Evolutionary conservation across 2,329 filamentous ascomycete species (phyloP).

Genomic region (Xylariaceae sp.): DNA sequence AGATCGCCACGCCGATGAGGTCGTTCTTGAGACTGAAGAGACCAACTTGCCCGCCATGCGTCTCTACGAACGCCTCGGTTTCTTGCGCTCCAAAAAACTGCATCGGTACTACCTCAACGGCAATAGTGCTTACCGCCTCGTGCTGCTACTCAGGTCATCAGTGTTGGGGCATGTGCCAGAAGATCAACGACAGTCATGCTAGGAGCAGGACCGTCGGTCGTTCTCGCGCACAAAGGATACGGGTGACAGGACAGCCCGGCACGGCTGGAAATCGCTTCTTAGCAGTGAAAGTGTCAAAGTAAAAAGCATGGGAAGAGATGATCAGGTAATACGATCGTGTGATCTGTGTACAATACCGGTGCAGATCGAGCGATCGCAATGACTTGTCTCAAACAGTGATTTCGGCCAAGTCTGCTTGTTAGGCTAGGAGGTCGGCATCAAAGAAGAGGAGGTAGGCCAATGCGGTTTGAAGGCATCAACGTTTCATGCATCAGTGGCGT

Average conservation of each 20-base stretch:
- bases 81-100: constrained; percentile 84
- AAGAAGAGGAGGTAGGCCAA: background rate
- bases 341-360: too few relatives aligned
- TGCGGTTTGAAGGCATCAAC: background rate
- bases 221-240: background rate
- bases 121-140: constrained; percentile 85
- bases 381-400: too few relatives aligned
- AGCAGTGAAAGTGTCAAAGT: too few relatives aligned
- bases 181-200: background rate
- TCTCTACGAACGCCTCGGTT: constrained; percentile 88
- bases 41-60: constrained; percentile 86
- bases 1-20: constrained; percentile 78
- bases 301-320: too few relatives aligned
- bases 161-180: constrained; percentile 7
- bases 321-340: too few relatives aligned
- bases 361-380: too few relatives aligned
- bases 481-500: background rate
- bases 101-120: constrained; percentile 97
- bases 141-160: constrained; percentile 68
- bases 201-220: too few relatives aligned
- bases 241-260: too few relatives aligned
- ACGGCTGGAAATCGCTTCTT: too few relatives aligned
- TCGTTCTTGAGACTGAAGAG: constrained; percentile 94
- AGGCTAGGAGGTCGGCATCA: too few relatives aligned
- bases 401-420: too few relatives aligned